A percentile compares a stretch with the other conserved stretches of the same genome.
Evolutionary conservation across 2,329 filamentous ascomycete genomes (phyloP).

Genomic region (Grosmannia clavigera): DNA sequence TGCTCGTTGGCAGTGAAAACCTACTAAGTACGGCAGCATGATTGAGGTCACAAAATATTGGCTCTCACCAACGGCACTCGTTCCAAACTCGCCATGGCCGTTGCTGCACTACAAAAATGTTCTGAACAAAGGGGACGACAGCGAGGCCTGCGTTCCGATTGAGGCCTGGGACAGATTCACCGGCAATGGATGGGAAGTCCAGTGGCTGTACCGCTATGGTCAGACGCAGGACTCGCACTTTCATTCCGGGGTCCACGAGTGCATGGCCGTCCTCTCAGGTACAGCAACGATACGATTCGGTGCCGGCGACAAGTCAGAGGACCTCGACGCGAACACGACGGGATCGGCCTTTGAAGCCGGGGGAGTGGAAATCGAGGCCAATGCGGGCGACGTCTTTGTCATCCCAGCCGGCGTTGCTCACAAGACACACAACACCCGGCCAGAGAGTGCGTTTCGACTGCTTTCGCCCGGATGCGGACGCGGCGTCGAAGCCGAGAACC

Average conservation of each 20-base stretch:
- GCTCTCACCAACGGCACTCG: background rate
- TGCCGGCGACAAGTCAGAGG: background rate
- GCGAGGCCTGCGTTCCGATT: background rate
- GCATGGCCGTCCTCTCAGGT: conserved; percentile 4
- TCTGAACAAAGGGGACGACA: background rate
- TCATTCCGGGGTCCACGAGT: background rate
- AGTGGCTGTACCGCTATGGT: conserved; percentile 4
- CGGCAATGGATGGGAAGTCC: background rate
- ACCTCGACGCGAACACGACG: background rate
- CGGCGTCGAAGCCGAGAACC: background rate
- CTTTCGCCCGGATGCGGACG: background rate
- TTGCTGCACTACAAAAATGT: conserved; percentile 1
- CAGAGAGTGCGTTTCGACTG: background rate
- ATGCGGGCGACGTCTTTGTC: conserved; percentile 1
- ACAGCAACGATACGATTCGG: conserved; percentile 1
- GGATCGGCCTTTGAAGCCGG: background rate
- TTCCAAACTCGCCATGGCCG: conserved; percentile 2
- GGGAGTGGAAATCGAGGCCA: background rate
- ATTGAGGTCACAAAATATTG: background rate
- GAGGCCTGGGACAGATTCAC: background rate
- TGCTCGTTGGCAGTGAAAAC: too few species aligned
- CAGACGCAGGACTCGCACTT: background rate
- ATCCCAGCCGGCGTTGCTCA: conserved; percentile 2
- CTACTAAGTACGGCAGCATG: background rate
- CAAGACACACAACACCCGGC: background rate